Evolutionary conservation across 495 filamentous ascomycete species (phyloP).

Genomic region (Trichoderma asperelloides): DNA sequence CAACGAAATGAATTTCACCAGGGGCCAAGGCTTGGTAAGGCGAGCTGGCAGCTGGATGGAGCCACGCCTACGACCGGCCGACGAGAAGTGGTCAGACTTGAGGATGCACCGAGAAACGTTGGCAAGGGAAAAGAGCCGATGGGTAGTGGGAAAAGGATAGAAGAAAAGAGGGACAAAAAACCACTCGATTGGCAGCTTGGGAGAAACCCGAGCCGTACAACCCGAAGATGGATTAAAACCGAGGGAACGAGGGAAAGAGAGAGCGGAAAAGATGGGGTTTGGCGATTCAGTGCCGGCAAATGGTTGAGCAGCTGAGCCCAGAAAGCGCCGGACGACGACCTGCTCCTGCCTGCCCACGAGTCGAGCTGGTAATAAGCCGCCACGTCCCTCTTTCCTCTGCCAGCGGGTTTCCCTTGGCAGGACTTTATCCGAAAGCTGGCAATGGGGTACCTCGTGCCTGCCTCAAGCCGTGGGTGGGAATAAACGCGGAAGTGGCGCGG

Average conservation of each 20-base stretch:
- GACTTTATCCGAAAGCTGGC: neutral
- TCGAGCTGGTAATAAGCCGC: neutral
- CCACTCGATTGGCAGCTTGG: neutral
- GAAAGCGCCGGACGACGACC: neutral
- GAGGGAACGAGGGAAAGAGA: neutral
- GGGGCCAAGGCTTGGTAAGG: slow-evolving; percentile 18
- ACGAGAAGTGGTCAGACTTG: neutral
- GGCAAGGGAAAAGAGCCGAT: neutral
- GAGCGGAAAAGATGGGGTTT: neutral
- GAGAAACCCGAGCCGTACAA: neutral
- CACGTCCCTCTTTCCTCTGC: neutral
- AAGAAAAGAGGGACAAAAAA: neutral
- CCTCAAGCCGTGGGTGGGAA: neutral
- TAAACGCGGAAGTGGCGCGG: neutral
- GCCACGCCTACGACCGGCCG: neutral
- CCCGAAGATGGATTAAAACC: neutral
- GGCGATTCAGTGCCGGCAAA: neutral
- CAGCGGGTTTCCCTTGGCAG: neutral
- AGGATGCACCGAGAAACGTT: neutral
- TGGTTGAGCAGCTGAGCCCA: neutral
- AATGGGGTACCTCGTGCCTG: neutral
- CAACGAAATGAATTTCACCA: slow-evolving; percentile 28
- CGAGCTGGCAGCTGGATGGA: slow-evolving; percentile 24
- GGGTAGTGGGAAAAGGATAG: neutral
- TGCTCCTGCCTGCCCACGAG: neutral